Conservation (phyloP, 2,329 filamentous ascomycete species). For the Mycocentrospora acerina region DNA sequence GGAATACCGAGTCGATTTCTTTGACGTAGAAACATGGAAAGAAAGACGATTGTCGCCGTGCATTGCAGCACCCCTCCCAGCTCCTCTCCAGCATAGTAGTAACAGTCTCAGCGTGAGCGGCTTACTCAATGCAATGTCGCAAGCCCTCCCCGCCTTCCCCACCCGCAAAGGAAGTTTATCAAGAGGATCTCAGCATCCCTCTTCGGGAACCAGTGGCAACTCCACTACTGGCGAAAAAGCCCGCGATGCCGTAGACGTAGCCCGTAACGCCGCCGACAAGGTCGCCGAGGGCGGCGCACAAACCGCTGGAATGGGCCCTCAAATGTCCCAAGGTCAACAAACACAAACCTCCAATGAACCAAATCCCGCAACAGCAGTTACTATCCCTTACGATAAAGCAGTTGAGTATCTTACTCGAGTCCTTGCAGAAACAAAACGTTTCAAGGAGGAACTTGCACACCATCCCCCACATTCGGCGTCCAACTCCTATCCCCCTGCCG, state of each 20-base stretch:
- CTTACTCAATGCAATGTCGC: conserved; percentile 51
- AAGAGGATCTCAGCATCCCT: conserved; percentile 21
- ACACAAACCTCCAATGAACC: conserved; percentile 22
- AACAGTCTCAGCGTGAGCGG: conserved; percentile 45
- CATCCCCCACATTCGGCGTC: conserved; percentile 57
- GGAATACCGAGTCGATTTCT: conserved; percentile 81
- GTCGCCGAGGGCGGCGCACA: conserved; percentile 31
- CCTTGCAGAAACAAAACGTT: conserved; percentile 68
- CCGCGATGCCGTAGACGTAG: conserved; percentile 19
- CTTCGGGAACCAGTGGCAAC: background rate
- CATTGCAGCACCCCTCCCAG: conserved; percentile 66
- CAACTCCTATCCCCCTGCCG: conserved; percentile 81
- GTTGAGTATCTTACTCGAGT: conserved; percentile 73
- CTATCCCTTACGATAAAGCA: conserved; percentile 57
- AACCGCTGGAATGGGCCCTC: conserved; percentile 46
- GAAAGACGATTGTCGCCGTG: conserved; percentile 78
- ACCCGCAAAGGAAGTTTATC: conserved; percentile 40
- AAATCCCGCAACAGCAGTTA: conserved; percentile 45
- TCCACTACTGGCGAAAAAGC: conserved; percentile 10
- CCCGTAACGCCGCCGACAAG: conserved; percentile 29
- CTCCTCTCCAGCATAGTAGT: conserved; percentile 44
- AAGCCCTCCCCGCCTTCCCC: conserved; percentile 45
- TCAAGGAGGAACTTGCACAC: conserved; percentile 74
- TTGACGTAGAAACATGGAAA: conserved; percentile 76
- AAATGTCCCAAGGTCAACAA: conserved; percentile 46